A percentile compares a stretch with the other conserved stretches of the same genome.
Conservation (phyloP, 2,329 filamentous ascomycete genomes). For the Stagonosporopsis tanaceti region DNA sequence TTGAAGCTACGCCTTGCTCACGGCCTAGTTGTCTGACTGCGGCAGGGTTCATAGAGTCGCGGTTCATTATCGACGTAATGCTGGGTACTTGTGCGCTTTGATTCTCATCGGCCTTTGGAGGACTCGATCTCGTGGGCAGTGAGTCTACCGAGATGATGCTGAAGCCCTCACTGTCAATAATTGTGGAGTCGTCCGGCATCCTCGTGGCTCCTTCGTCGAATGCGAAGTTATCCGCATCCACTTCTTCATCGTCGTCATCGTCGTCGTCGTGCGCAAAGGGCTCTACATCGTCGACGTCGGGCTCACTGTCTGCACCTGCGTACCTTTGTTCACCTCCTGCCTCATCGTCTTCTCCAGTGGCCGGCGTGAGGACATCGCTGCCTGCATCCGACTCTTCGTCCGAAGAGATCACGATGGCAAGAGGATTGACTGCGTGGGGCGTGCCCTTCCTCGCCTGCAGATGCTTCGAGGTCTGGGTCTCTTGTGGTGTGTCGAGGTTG, state of each 20-base stretch:
- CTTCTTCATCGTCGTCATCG: conserved; percentile 28
- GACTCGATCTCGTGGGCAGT: conserved; percentile 49
- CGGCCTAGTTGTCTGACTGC: not conserved
- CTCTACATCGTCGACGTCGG: conserved; percentile 4
- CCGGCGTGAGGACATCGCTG: conserved; percentile 35
- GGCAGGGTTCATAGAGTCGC: conserved; percentile 24
- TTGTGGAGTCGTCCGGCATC: conserved; percentile 54
- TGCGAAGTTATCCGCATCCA: conserved; percentile 34
- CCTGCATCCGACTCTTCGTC: conserved; percentile 35
- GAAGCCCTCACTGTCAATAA: conserved; percentile 59
- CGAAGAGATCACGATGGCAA: conserved; percentile 24
- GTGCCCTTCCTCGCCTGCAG: conserved; percentile 39
- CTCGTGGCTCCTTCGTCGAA: conserved; percentile 45
- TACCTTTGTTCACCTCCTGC: not conserved
- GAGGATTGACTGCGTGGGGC: conserved; percentile 34
- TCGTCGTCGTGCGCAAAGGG: conserved; percentile 20
- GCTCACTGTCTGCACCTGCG: not conserved
- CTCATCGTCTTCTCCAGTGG: conserved; percentile 30
- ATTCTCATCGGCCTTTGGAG: conserved; percentile 24
- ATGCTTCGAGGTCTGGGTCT: conserved; percentile 18
- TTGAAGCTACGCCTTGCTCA: conserved; percentile 1
- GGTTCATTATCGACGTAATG: conserved; percentile 23
- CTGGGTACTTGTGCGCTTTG: conserved; percentile 13
- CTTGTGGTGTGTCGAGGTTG: conserved; percentile 15
- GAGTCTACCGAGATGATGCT: conserved; percentile 61